Percentiles rank a stretch among this genome's conserved stretches.
phyloP scores from a whole-genome alignment of 768 basidiomycete genomes.

The Amanita exitialis region DNA sequence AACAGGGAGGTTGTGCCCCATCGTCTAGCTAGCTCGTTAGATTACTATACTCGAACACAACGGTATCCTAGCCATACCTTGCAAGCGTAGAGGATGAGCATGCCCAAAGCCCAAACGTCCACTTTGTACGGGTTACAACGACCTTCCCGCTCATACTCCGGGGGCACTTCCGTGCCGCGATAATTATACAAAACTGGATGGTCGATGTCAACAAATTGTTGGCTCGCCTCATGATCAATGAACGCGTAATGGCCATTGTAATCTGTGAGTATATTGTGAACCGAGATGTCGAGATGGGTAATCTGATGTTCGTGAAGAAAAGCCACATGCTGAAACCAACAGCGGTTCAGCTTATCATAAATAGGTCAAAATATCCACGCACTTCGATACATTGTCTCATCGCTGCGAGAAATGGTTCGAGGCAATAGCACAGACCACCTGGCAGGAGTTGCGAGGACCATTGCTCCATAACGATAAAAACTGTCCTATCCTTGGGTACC shows the following conservation, averaged over 20 bases:
- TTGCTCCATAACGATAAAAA: constrained; percentile 73
- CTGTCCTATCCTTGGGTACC: constrained; percentile 37
- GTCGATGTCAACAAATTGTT: constrained; percentile 31
- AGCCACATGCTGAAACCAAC: constrained; percentile 40
- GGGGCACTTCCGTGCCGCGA: constrained; percentile 59
- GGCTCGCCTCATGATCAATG: constrained; percentile 67
- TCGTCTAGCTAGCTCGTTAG: constrained; percentile 28
- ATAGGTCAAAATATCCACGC: background rate
- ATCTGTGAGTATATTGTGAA: constrained; percentile 61
- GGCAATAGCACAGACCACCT: constrained; percentile 36
- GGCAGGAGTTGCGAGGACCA: constrained; percentile 60
- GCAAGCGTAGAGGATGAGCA: constrained; percentile 54
- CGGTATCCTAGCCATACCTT: constrained; percentile 32
- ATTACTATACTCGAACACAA: background rate
- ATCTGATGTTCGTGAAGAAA: constrained; percentile 64
- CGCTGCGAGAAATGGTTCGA: constrained; percentile 42
- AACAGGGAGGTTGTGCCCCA: constrained; percentile 49
- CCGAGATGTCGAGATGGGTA: constrained; percentile 65
- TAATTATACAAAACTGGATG: constrained; percentile 30
- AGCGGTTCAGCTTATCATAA: background rate
- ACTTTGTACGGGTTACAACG: constrained; percentile 54
- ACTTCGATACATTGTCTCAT: constrained; percentile 67
- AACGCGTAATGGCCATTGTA: constrained; percentile 55
- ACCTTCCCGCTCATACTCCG: constrained; percentile 50
- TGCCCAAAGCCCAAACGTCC: constrained; percentile 65